Percentiles rank a stretch among this genome's conserved stretches.
Conservation (phyloP, 1,139 yeast species). For the Lodderomyces metapsilosis region DNA sequence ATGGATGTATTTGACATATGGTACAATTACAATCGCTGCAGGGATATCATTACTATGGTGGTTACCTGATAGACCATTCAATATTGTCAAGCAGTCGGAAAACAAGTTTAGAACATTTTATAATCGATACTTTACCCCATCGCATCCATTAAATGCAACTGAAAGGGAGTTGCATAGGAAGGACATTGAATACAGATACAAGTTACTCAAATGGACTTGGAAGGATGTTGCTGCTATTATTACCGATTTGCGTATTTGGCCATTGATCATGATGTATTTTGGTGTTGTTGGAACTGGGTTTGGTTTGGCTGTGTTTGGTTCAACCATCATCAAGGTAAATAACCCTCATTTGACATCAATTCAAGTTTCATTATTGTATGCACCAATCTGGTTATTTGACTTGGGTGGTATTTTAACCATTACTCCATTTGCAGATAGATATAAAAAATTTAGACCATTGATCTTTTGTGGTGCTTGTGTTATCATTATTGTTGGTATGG, state of each 20-base stretch:
- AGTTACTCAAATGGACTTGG: conserved; percentile 55
- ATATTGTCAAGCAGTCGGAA: conserved; percentile 14
- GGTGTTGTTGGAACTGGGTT: conserved; percentile 90
- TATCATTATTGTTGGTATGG: conserved; percentile 70
- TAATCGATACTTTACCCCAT: conserved; percentile 31
- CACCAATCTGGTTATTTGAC: conserved; percentile 90
- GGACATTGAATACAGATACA: conserved; percentile 55
- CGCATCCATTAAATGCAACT: conserved; percentile 50
- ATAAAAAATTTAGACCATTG: conserved; percentile 53
- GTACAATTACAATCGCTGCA: conserved; percentile 63
- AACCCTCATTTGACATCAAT: conserved; percentile 66
- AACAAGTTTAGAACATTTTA: conserved; percentile 20
- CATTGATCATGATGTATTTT: conserved; percentile 81
- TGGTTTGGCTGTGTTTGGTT: conserved; percentile 83
- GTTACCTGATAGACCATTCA: conserved; percentile 72
- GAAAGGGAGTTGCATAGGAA: conserved; percentile 59
- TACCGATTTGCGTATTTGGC: conserved; percentile 71
- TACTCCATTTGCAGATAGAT: conserved; percentile 79
- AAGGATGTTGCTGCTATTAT: conserved; percentile 57
- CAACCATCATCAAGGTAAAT: conserved; percentile 70
- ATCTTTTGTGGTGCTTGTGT: conserved; percentile 61
- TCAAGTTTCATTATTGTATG: conserved; percentile 70
- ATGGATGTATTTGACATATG: conserved; percentile 82
- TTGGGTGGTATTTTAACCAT: conserved; percentile 71
- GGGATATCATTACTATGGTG: conserved; percentile 75